Conservation (phyloP, 2,329 filamentous ascomycete genomes). For the Xylaria sp. region DNA sequence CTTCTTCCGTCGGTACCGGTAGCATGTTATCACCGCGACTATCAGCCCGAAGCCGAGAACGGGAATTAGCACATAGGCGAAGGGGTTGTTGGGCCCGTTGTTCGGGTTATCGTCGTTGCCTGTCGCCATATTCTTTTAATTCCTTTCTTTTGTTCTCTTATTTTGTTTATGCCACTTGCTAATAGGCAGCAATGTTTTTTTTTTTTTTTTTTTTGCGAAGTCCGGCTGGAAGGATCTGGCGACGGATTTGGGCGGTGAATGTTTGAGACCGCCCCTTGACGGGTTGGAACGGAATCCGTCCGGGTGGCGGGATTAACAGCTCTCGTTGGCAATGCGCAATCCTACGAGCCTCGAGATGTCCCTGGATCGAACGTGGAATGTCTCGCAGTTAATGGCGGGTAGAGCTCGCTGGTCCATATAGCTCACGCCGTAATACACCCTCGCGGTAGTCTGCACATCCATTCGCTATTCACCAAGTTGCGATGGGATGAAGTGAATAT, state of each 20-base stretch:
- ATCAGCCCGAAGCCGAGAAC: conserved; percentile 42
- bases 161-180: background rate
- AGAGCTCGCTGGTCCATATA: background rate
- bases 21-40: conserved; percentile 41
- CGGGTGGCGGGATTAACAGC: background rate
- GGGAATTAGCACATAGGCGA: conserved; percentile 46
- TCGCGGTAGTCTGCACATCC: conserved; percentile 14
- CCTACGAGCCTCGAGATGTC: background rate
- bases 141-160: background rate
- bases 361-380: background rate
- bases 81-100: conserved; percentile 32
- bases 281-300: background rate
- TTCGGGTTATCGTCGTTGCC: conserved; percentile 15
- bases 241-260: background rate
- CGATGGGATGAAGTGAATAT: background rate
- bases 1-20: conserved; percentile 41
- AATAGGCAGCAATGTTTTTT: background rate
- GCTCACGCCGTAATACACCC: background rate
- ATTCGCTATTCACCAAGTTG: conserved; percentile 4
- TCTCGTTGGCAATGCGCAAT: background rate
- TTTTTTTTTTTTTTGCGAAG: background rate
- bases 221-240: background rate
- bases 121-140: conserved; percentile 9
- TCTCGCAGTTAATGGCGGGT: background rate
- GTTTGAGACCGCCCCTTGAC: background rate